Base-by-base conservation (phyloP, 805 yeast genomes). In the Starmerella vaccinii region DNA sequence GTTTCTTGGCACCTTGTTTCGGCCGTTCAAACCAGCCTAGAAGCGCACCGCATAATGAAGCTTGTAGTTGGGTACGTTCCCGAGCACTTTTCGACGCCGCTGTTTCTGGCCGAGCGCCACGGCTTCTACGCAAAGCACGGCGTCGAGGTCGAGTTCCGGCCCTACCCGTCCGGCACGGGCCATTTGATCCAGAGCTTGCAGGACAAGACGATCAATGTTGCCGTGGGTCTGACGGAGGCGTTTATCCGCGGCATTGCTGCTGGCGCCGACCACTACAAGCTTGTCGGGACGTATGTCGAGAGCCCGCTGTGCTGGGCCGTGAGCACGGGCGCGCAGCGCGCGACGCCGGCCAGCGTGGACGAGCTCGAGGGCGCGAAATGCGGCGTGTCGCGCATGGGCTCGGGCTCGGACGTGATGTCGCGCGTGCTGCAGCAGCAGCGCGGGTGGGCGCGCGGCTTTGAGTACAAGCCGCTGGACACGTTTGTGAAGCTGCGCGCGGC, bases 301-400 rank as follows among this genome's bases (percentile, higher is more conserved):
- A 81, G 90, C 8, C 95, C 96, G 1, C 71, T 88, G 49, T 80
- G 90, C 57, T 88, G 97, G 97, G 84, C 95, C 2, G 78, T 88
- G 43, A 80, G 89, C 52, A 82, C 95, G 0, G 96, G 95, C 4
- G 65, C 61, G 40, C 57, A 74, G 39, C 71, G 95, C 34, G 63
- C 67, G 12, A 88, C 81, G 13, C 59, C 84, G 50, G 68, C 63
- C n/a, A 71, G 75, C 29, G 67, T 69, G 1, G 52, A 46, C 18
- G 79, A 82, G 54, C 72, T 87, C 53, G 70, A 76, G 33, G 84
- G 82, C 12, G 73, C 72, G 56, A 74, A 64, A 32, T 82, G 89
- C 53, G 94, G 95, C 2, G 86, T 89, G 18, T 78, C 87, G 34
- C 74, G 96, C 62, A 82, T 87, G 61, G 97, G 97, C 1, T 81